Percentiles rank a stretch among this genome's conserved stretches.
Evolutionary conservation across 2,329 filamentous ascomycete species (phyloP).

Genomic region (Colletotrichum sp.): DNA sequence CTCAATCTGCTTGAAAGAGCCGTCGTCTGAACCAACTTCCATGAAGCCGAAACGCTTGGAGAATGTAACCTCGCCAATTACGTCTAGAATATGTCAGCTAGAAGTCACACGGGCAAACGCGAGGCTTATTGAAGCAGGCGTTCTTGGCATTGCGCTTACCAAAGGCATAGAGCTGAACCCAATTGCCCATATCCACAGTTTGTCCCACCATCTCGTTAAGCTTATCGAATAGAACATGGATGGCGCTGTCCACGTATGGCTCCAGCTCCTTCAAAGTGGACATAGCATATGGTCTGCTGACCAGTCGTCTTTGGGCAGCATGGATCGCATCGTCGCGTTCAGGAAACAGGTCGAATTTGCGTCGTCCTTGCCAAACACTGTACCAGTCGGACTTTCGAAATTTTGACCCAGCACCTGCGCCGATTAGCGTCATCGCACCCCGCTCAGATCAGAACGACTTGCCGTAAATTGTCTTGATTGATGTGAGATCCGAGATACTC

Average conservation of each 20-base stretch:
- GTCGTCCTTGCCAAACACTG: conserved; percentile 2
- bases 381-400: conserved; percentile 6
- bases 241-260: conserved; percentile 2
- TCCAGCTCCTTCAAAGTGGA: background rate
- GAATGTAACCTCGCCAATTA: conserved; percentile 2
- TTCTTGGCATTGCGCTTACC: background rate
- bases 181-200: background rate
- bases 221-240: background rate
- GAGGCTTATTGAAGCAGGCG: background rate
- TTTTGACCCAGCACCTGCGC: background rate
- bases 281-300: conserved; percentile 2
- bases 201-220: background rate
- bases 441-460: background rate
- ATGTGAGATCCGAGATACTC: background rate
- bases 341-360: conserved; percentile 1
- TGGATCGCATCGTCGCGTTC: background rate
- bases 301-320: background rate
- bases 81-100: background rate
- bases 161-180: conserved; percentile 8
- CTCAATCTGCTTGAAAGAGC: conserved; percentile 1
- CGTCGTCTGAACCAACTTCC: background rate
- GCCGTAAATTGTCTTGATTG: conserved; percentile 2
- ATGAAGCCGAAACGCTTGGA: conserved; percentile 7
- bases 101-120: background rate
- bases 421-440: background rate